Evolutionary conservation across 345 rosid species (phyloP), one percentile per base, ranked within the genome.

Genomic region (Arabidopsis arenosa): DNA sequence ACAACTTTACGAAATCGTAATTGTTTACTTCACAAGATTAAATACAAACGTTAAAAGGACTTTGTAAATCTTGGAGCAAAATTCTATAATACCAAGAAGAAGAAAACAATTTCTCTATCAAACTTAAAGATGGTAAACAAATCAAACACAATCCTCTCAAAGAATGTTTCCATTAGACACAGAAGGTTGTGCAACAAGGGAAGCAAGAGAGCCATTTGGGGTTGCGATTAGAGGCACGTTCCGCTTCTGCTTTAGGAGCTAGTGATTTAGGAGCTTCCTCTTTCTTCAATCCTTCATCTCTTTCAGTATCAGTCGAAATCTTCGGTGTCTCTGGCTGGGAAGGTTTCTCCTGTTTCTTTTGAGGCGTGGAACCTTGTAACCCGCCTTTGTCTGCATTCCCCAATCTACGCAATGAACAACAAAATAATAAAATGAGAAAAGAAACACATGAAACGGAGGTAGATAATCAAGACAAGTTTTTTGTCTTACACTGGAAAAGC

Each of bases 401-500:
- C 87, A 86, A 81, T 81, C 96, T 89, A 65, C 68, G 54, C 2
- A 53, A 39, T 12, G 12, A 23, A 2, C 15, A 68, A 40, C 54
- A 70, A 60, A 7, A 14, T 49, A 63, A 28, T 28, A 30, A 51
- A 6, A 3, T 61, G 13, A 73, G 61, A 39, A 67, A 33, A 66
- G 4, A 63, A 63, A 17, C 36, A 54, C 43, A 49, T 58, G 57
- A 15, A 59, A 28, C 39, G 17, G 44, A 6, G 32, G 13, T 39
- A 49, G 9, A 64, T 43, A 44, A 72, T 37, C 5, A 2, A 4
- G 51, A 10, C 11, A 48, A 11, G 28, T 7, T 70, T 70, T 17
- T 4, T 4, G 2, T 33, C 35, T 44, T 73, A 93, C 98, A 85
- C 80, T 51, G 93, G 96, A 76, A 93, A 91, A 57, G 93, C 96